Conservation (phyloP, 306 rosid species). For the Sechiopsis laciniata region DNA sequence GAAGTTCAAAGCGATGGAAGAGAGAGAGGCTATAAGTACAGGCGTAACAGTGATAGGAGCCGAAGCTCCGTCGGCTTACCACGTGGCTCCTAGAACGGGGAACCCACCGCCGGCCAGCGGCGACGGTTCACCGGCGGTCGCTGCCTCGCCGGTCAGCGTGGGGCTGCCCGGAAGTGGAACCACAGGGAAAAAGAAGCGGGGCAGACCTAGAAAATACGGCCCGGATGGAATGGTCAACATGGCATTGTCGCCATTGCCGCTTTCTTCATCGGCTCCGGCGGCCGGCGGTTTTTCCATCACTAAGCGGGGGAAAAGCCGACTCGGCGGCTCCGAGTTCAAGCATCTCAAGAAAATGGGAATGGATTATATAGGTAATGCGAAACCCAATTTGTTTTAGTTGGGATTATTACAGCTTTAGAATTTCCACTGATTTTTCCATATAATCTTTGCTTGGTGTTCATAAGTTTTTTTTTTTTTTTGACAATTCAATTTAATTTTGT, state of each 20-base stretch:
- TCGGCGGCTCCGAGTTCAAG: slow-evolving; percentile 40
- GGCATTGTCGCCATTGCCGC: slow-evolving; percentile 73
- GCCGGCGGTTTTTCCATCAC: slow-evolving; percentile 39
- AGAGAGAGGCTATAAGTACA: slow-evolving; percentile 57
- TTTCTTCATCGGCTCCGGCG: slow-evolving; percentile 51
- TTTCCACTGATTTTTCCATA: not conserved
- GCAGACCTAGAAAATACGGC: slow-evolving; percentile 84
- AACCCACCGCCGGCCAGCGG: slow-evolving; percentile 36
- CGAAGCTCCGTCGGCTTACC: slow-evolving; percentile 78
- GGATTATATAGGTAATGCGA: slow-evolving; percentile 45
- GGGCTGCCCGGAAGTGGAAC: slow-evolving; percentile 51
- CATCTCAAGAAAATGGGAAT: slow-evolving; percentile 46
- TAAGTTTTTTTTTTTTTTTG: too few relatives aligned
- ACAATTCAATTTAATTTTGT: too few relatives aligned
- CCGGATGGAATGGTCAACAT: slow-evolving; percentile 65
- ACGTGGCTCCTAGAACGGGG: slow-evolving; percentile 70
- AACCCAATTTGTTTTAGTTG: not conserved
- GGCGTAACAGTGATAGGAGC: slow-evolving; percentile 81
- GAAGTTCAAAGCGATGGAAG: slow-evolving; percentile 51
- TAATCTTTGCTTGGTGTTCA: slow-evolving; percentile 2
- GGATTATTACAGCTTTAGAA: slow-evolving; percentile 7
- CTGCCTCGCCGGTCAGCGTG: slow-evolving; percentile 40
- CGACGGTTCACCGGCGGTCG: slow-evolving; percentile 15
- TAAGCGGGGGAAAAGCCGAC: slow-evolving; percentile 49
- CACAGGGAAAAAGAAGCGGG: slow-evolving; percentile 58